Conservation (phyloP, 140 eudicot genomes). For the Erigeron philadelphicus region DNA sequence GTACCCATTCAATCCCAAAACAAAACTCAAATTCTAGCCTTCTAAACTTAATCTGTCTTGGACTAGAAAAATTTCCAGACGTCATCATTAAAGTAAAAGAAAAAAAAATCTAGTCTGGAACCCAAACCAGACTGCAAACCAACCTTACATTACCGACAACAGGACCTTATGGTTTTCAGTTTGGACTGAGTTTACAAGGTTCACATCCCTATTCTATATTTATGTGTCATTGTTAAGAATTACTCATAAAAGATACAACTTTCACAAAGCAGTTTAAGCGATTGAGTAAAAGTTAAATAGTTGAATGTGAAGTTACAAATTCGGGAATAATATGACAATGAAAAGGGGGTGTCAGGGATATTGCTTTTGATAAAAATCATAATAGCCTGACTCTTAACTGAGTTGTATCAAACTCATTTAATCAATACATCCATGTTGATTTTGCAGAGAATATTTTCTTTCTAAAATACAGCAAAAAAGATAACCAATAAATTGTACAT, state of each 20-base stretch:
- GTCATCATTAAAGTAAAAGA: no score
- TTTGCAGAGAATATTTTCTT: background rate
- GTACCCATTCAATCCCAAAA: no score
- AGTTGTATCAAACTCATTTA: background rate
- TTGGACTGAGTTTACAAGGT: background rate
- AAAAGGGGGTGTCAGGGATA: background rate
- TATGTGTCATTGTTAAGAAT: background rate
- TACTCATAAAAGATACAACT: no score
- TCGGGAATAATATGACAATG: background rate
- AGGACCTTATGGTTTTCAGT: no score
- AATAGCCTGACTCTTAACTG: background rate
- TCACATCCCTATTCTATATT: background rate
- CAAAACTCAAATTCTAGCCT: no score
- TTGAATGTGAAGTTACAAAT: background rate
- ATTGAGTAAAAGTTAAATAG: background rate
- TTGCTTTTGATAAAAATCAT: background rate
- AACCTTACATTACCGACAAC: no score
- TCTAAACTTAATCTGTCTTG: no score
- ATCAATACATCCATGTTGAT: background rate
- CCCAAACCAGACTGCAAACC: no score
- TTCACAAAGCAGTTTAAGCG: no score
- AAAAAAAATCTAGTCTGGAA: no score
- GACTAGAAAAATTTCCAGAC: no score
- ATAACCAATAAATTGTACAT: no score
- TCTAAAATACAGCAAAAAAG: background rate